Evolutionary conservation across 768 basidiomycete species (phyloP), one percentile per base, ranked within the genome.

Genomic region (Boletus speciosus): DNA sequence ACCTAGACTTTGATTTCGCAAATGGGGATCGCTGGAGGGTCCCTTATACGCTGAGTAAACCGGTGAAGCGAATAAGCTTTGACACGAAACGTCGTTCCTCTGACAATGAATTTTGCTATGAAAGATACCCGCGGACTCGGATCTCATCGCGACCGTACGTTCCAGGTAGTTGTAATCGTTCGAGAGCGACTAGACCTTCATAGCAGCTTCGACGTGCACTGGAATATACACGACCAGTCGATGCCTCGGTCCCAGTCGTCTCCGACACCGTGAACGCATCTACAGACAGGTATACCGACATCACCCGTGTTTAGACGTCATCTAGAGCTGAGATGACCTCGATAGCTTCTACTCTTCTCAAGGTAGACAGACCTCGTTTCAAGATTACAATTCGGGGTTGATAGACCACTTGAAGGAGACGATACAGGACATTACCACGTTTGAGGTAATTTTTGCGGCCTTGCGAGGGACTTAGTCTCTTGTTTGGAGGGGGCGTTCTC

Each of bases 281-380:
- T 47, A 83, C 89, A 38, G 90, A 93, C 69, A 90, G 88, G 86
- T 86, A 61, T 48, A 66, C 48, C 55, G 16, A 44, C 21, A 38
- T 51, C n/a, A 37, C 32, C 5, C 23, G 6, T 41, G 11, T 21
- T 42, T 21, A 34, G 14, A 44, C 35, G 45, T 41, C 27, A n/a
- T 39, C 44, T n/a, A 36, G n/a, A 47, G 16, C 52, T 66, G 25
- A 63, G 10, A 34, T 40, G 36, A 31, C 10, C 40, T 38, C 32
- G 40, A 25, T 58, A 91, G 89, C 66, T 91, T 91, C 72, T 92
- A 92, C 73, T 90, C 89, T 46, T 90, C 89, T 12, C 90, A 92
- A 72, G 90, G 90, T 42, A 79, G 90, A 58, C 83, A 84, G 61
- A 91, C 89, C 3, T 86, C 87, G 5, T 92, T 92, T 64, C 82